Evolutionary conservation across 2,329 filamentous ascomycete genomes (phyloP).

Genomic region (Hypoxylon sp.): DNA sequence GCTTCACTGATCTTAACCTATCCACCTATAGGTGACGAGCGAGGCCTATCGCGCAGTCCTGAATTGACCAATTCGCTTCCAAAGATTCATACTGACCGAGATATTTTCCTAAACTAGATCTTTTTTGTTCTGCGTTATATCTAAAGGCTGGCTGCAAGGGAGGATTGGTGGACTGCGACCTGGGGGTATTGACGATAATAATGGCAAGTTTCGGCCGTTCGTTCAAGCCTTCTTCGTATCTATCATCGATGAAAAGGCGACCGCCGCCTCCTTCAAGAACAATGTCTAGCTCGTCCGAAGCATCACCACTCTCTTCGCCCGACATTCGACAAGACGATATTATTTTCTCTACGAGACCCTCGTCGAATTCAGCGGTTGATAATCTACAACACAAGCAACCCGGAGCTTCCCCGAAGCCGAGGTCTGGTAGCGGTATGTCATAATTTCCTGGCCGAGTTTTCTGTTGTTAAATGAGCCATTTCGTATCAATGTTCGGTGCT

Average conservation of each 20-base stretch:
- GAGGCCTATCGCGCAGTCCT: slow-evolving; percentile 2
- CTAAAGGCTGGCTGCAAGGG: slow-evolving; percentile 21
- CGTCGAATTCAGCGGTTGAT: slow-evolving; percentile 49
- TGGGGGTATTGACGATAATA: slow-evolving; percentile 49
- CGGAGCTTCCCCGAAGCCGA: slow-evolving; percentile 39
- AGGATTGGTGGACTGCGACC: slow-evolving; percentile 15
- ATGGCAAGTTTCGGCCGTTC: slow-evolving; percentile 68
- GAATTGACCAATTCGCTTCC: slow-evolving; percentile 10
- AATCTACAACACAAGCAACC: slow-evolving; percentile 32
- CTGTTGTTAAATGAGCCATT: slow-evolving; percentile 6
- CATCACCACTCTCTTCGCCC: slow-evolving; percentile 57
- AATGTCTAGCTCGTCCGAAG: slow-evolving; percentile 64
- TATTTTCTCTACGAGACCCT: slow-evolving; percentile 56
- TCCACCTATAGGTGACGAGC: slow-evolving; percentile 6
- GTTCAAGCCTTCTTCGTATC: slow-evolving; percentile 64
- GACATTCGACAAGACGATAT: slow-evolving; percentile 55
- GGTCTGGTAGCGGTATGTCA: slow-evolving; percentile 42
- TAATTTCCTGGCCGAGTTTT: slow-evolving; percentile 25
- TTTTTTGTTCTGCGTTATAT: slow-evolving; percentile 16
- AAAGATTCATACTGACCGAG: slow-evolving; percentile 28
- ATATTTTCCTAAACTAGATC: slow-evolving; percentile 24
- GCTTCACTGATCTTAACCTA: slow-evolving; percentile 8
- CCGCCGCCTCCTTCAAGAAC: slow-evolving; percentile 62
- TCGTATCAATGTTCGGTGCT: slow-evolving; percentile 3
- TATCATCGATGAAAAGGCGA: slow-evolving; percentile 60